These are phyloP conservation scores for Gryganskiella cystojenkinii DNA, from an alignment of 192 early-diverging fungal genomes.

Conservation along the genomic window DNA sequence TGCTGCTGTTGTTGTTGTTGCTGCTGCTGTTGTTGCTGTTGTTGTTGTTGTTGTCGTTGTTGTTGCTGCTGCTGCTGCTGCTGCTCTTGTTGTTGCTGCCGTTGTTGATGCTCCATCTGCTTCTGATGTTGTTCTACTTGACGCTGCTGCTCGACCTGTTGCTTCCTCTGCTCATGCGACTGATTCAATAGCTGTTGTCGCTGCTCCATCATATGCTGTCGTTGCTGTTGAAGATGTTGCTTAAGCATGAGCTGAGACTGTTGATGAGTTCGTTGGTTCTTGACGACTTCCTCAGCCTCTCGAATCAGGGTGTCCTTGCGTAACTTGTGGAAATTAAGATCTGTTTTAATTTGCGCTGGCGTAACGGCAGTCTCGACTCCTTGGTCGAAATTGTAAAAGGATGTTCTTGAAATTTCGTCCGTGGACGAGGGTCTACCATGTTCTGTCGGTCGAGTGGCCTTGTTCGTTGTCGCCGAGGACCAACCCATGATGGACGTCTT, in stretches of 20 bases:
- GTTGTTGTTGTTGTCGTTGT: background rate
- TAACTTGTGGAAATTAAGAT: background rate
- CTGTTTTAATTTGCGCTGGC: background rate
- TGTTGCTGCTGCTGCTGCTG: slow-evolving; percentile 5
- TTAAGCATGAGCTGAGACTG: too few relatives aligned
- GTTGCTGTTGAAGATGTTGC: slow-evolving; percentile 6
- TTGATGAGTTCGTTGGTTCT: too few relatives aligned
- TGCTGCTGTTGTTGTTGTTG: background rate
- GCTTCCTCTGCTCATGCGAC: background rate
- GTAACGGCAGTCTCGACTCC: background rate
- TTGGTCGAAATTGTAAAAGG: too few relatives aligned
- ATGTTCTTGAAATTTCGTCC: too few relatives aligned
- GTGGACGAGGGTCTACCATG: background rate
- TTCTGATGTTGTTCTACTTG: background rate
- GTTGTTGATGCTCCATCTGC: background rate
- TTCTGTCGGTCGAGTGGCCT: background rate
- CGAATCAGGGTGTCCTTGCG: background rate
- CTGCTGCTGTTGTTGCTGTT: background rate
- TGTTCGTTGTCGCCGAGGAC: background rate
- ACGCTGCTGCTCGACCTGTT: background rate
- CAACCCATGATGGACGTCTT: slow-evolving; percentile 17
- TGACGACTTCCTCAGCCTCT: background rate
- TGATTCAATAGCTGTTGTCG: background rate
- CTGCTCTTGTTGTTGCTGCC: slow-evolving; percentile 1
- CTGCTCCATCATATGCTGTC: background rate